Evolutionary conservation across 306 rosid genomes (phyloP).

Genomic region (Dryas octopetala): DNA sequence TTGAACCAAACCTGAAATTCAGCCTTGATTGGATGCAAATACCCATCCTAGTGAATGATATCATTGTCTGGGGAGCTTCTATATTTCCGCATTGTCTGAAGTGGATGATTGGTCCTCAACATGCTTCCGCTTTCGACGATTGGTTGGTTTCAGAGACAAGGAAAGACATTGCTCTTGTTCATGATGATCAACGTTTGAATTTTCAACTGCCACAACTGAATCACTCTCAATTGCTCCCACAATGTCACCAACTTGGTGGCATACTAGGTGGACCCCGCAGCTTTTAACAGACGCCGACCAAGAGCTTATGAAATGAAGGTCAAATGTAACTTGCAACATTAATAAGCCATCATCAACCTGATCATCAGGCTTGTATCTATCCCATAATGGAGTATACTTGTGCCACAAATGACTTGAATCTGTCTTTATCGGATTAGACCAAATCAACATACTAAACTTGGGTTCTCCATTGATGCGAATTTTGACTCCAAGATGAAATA

Average conservation of each 20-base stretch:
- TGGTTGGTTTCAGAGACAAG: background rate
- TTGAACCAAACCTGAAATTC: too few species aligned
- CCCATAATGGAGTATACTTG: background rate
- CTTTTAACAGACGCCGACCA: background rate
- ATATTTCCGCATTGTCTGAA: too few species aligned
- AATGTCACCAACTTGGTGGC: background rate
- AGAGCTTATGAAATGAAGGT: too few species aligned
- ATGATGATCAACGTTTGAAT: background rate
- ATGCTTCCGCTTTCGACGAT: background rate
- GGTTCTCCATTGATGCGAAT: background rate
- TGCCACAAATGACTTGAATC: background rate
- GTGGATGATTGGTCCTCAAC: background rate
- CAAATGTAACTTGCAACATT: background rate
- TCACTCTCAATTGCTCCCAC: background rate
- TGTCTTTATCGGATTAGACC: accelerated
- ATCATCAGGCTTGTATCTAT: background rate
- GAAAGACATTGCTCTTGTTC: background rate
- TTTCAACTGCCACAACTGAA: background rate
- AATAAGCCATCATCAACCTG: too few species aligned
- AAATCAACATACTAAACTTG: background rate
- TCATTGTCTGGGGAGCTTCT: too few species aligned
- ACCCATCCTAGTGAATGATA: too few species aligned
- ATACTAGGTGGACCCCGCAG: background rate
- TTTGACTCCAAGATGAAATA: background rate
- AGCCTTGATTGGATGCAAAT: too few species aligned